Percentiles rank a stretch among this genome's conserved stretches.
phyloP scores from a whole-genome alignment of 2,329 filamentous ascomycete genomes.

The Dactylellina cionopaga region DNA sequence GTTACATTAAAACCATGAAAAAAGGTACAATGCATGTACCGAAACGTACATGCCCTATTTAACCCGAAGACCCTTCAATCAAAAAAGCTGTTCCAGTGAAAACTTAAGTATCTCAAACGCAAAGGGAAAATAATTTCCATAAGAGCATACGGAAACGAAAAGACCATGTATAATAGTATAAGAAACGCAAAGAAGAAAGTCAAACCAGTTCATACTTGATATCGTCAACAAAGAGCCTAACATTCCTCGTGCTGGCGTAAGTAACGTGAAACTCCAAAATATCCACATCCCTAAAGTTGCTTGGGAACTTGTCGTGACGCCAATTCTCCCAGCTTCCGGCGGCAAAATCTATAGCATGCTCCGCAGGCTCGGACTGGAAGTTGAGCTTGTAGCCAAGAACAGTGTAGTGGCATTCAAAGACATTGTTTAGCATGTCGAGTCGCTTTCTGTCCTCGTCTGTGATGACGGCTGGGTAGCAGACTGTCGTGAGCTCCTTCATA shows the following conservation, averaged over 20 bases:
- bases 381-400: slow-evolving; percentile 23
- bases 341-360: slow-evolving; percentile 24
- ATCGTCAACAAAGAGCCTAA: slow-evolving; percentile 28
- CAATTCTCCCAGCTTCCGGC: background rate
- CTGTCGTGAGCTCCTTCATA: background rate
- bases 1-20: too few species aligned
- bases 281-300: slow-evolving; percentile 28
- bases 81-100: too few species aligned
- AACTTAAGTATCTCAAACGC: too few species aligned
- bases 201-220: slow-evolving; percentile 15
- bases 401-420: slow-evolving; percentile 35
- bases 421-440: background rate
- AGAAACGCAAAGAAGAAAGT: background rate
- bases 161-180: too few species aligned
- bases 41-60: too few species aligned
- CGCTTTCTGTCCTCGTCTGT: slow-evolving; percentile 1
- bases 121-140: too few species aligned
- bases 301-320: slow-evolving; percentile 15
- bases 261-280: slow-evolving; percentile 37
- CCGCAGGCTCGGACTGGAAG: slow-evolving; percentile 13
- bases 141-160: too few species aligned
- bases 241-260: slow-evolving; percentile 27
- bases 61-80: too few species aligned
- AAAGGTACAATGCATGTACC: too few species aligned
- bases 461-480: slow-evolving; percentile 11